A percentile compares a stretch with the other conserved stretches of the same genome.
Conservation (phyloP, 148 eudicot genomes). For the Mesembryanthemum crystallinum region DNA sequence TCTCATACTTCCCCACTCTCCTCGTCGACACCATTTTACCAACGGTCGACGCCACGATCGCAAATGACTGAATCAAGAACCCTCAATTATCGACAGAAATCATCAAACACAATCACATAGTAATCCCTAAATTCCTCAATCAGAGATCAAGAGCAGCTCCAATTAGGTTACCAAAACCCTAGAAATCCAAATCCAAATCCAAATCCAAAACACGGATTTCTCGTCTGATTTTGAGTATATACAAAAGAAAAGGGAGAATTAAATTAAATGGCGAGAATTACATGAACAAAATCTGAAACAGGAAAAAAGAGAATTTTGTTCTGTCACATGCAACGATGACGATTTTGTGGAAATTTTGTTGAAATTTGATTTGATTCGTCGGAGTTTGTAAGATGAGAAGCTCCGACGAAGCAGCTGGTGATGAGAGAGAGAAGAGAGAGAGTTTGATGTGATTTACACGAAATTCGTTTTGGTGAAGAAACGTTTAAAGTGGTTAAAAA, state of each 20-base stretch:
- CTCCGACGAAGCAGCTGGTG: slow-evolving; percentile 7
- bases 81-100: background rate
- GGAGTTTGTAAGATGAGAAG: background rate
- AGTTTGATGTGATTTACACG: too few relatives aligned
- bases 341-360: background rate
- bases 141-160: background rate
- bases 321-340: too few relatives aligned
- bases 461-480: background rate
- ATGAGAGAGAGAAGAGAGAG: background rate
- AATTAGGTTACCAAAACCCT: background rate
- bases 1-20: slow-evolving; percentile 78
- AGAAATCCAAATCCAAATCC: background rate
- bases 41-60: background rate
- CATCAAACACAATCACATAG: too few relatives aligned
- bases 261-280: background rate
- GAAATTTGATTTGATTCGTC: background rate
- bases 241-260: background rate
- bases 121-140: too few relatives aligned
- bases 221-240: too few relatives aligned
- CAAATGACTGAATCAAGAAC: background rate
- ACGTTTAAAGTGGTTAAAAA: background rate
- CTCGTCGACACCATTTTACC: slow-evolving; percentile 35
- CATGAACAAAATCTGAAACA: background rate
- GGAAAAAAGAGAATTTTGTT: background rate
- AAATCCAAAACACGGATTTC: too few relatives aligned